A percentile compares a stretch with the other conserved stretches of the same genome.
These are phyloP conservation scores for Larix kaempferi DNA, from an alignment of 75 land plant genomes.

Conservation along the genomic window DNA sequence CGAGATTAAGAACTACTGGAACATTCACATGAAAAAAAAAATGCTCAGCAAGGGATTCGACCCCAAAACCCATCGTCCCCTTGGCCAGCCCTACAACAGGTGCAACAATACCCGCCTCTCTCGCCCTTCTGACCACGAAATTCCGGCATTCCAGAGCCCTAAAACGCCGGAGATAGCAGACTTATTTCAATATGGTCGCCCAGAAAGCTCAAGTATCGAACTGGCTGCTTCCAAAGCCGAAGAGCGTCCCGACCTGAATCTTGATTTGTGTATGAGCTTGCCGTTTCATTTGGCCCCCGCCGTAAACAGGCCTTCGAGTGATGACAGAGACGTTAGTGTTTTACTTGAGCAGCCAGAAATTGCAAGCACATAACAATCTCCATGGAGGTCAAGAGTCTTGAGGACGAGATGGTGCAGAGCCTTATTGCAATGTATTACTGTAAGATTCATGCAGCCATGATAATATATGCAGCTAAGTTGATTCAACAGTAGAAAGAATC, in stretches of 20 bases:
- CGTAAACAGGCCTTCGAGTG: too few relatives aligned
- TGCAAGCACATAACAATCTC: too few relatives aligned
- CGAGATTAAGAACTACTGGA: conserved; percentile 19
- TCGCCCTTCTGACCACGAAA: neutral
- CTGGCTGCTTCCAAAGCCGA: neutral
- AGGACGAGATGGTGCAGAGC: too few relatives aligned
- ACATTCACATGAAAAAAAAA: conserved; percentile 13
- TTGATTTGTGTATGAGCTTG: conserved; percentile 26
- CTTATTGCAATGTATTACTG: too few relatives aligned
- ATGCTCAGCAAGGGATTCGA: conserved; percentile 10
- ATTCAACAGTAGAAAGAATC: too few relatives aligned
- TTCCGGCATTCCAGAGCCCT: neutral
- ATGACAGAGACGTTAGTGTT: too few relatives aligned
- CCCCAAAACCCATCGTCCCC: neutral
- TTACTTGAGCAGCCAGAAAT: too few relatives aligned
- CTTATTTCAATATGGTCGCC: neutral
- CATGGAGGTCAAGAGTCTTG: too few relatives aligned
- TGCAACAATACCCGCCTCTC: neutral
- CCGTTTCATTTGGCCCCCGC: neutral
- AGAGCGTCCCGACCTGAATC: conserved; percentile 14
- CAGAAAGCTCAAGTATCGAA: too few relatives aligned
- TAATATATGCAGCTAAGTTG: too few relatives aligned
- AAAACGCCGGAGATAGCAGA: neutral
- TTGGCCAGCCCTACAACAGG: neutral
- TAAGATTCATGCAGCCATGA: too few relatives aligned